Evolutionary conservation across 108 stramenopile species (phyloP).

Genomic region (Fragilariopsis cylindrus): DNA sequence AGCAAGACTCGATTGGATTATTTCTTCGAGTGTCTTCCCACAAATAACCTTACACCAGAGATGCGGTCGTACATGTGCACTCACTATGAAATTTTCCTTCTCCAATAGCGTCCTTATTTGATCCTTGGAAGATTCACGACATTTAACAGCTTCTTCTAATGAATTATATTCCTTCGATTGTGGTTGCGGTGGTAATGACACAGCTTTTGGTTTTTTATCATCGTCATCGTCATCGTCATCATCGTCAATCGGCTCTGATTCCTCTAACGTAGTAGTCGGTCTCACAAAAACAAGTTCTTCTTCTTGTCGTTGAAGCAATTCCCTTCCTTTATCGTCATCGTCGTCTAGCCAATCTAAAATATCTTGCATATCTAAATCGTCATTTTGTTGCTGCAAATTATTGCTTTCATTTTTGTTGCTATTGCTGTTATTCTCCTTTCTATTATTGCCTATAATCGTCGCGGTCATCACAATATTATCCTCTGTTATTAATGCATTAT

Average conservation of each 20-base stretch:
- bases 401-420: background rate
- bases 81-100: conserved; percentile 22
- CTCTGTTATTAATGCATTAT: conserved; percentile 17
- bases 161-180: conserved; percentile 24
- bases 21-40: conserved; percentile 43
- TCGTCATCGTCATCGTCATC: background rate
- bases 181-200: conserved; percentile 1
- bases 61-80: conserved; percentile 26
- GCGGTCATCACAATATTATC: background rate
- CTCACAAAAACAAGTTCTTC: conserved; percentile 19
- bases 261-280: background rate
- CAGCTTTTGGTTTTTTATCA: background rate
- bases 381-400: background rate
- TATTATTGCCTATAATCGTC: background rate
- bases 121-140: conserved; percentile 23
- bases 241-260: background rate
- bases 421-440: background rate
- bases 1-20: conserved; percentile 36
- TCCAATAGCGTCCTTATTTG: conserved; percentile 42
- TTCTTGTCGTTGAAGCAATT: conserved; percentile 17
- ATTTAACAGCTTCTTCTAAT: conserved; percentile 45
- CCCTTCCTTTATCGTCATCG: conserved; percentile 37
- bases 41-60: conserved; percentile 50
- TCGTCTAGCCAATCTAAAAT: conserved; percentile 82
- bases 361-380: conserved; percentile 67